A percentile compares a stretch with the other conserved stretches of the same genome.
Evolutionary conservation across 2,329 filamentous ascomycete species (phyloP).

Genomic region (Xylariomycetidae sp.): DNA sequence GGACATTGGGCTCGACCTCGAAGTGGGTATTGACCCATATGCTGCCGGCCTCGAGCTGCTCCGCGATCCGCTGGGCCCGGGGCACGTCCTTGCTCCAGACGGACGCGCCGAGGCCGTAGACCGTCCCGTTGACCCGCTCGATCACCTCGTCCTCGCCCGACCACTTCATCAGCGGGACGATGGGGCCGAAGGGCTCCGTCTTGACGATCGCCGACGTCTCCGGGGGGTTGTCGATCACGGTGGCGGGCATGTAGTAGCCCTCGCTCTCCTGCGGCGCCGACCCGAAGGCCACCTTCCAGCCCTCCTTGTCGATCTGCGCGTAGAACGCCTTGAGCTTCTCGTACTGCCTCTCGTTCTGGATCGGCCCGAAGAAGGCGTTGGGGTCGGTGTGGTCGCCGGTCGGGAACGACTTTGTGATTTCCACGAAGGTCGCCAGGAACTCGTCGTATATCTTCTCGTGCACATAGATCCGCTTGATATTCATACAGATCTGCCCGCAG

Average conservation of each 20-base stretch:
- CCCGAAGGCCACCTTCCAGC: slow-evolving; percentile 40
- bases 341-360: slow-evolving; percentile 61
- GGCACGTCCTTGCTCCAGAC: slow-evolving; percentile 48
- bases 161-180: slow-evolving; percentile 42
- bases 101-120: slow-evolving; percentile 47
- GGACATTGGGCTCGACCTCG: slow-evolving; percentile 31
- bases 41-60: slow-evolving; percentile 46
- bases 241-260: slow-evolving; percentile 54
- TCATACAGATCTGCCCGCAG: slow-evolving; percentile 46
- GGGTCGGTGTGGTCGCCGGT: slow-evolving; percentile 25
- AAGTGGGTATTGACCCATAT: slow-evolving; percentile 50
- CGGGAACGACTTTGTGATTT: slow-evolving; percentile 36
- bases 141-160: slow-evolving; percentile 41
- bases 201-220: slow-evolving; percentile 51
- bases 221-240: slow-evolving; percentile 57
- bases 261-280: slow-evolving; percentile 25
- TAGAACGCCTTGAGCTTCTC: slow-evolving; percentile 49
- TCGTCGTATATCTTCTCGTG: slow-evolving; percentile 52
- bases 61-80: slow-evolving; percentile 41
- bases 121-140: slow-evolving; percentile 41
- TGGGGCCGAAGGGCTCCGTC: slow-evolving; percentile 50
- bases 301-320: slow-evolving; percentile 40
- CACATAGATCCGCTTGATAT: slow-evolving; percentile 52
- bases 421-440: slow-evolving; percentile 37
- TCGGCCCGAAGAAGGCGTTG: slow-evolving; percentile 45